phyloP scores from a whole-genome alignment of 2,329 filamentous ascomycete genomes.

The Curvularia hawaiiensis region DNA sequence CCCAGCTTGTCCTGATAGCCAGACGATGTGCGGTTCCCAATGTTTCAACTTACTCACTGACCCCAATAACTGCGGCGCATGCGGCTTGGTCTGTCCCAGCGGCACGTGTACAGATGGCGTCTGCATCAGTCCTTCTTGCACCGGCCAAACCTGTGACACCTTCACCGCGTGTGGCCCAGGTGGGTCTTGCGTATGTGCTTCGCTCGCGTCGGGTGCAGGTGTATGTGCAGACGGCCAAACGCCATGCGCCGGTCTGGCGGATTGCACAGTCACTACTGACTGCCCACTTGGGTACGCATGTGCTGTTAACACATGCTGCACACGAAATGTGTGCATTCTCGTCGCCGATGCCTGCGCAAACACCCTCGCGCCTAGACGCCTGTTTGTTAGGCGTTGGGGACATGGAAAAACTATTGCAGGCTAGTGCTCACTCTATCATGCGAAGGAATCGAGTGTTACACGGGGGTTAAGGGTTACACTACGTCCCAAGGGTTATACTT shows the following conservation, averaged over 20 bases:
- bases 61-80: too few relatives aligned
- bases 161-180: background rate
- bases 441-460: too few relatives aligned
- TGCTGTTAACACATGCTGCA: conserved; percentile 1
- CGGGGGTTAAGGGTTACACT: too few relatives aligned
- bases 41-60: too few relatives aligned
- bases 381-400: too few relatives aligned
- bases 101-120: background rate
- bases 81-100: background rate
- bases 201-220: background rate
- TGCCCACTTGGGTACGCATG: background rate
- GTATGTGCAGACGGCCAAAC: background rate
- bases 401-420: too few relatives aligned
- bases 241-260: background rate
- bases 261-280: background rate
- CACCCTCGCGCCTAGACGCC: too few relatives aligned
- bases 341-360: too few relatives aligned
- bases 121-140: background rate
- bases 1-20: too few relatives aligned
- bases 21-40: too few relatives aligned
- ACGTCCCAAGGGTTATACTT: too few relatives aligned
- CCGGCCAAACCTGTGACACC: background rate
- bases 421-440: too few relatives aligned
- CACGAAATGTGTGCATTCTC: background rate
- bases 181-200: background rate